Conservation (phyloP, 441 rosid species). For the California macrophylla region DNA sequence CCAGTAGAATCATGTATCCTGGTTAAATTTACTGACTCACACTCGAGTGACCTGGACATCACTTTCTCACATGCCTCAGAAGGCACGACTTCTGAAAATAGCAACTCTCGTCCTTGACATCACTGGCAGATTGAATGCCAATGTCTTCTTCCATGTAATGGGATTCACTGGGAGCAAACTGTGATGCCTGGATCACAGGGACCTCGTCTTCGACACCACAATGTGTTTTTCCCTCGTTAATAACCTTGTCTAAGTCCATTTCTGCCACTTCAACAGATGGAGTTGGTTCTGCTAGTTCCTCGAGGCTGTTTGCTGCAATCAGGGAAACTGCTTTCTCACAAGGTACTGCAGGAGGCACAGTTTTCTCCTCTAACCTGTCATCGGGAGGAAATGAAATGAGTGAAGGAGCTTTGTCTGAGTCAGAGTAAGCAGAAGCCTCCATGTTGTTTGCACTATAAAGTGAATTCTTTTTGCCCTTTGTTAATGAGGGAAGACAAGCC, state of each 20-base stretch:
- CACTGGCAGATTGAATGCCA: background rate
- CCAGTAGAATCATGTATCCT: constrained; percentile 96
- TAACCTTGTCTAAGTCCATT: background rate
- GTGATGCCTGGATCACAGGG: background rate
- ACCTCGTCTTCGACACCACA: background rate
- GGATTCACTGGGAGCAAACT: background rate
- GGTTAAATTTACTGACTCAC: constrained; percentile 58
- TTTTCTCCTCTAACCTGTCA: background rate
- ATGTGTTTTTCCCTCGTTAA: background rate
- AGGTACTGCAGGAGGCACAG: background rate
- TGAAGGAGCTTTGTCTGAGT: background rate
- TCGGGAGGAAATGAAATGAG: background rate
- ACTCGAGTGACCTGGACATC: constrained; percentile 49
- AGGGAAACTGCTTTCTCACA: background rate
- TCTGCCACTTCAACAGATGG: background rate
- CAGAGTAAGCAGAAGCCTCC: background rate
- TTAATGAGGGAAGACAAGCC: background rate
- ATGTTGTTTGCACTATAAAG: background rate
- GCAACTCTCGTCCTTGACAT: background rate
- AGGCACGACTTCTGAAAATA: constrained; percentile 29
- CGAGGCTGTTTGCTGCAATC: background rate
- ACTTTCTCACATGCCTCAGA: constrained; percentile 27
- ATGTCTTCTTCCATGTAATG: background rate
- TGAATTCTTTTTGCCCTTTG: background rate
- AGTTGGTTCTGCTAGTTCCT: background rate